Evolutionary conservation across 2,329 filamentous ascomycete species (phyloP), one percentile per base, ranked within the genome.

Genomic region (Ceratocystis albifundus): DNA sequence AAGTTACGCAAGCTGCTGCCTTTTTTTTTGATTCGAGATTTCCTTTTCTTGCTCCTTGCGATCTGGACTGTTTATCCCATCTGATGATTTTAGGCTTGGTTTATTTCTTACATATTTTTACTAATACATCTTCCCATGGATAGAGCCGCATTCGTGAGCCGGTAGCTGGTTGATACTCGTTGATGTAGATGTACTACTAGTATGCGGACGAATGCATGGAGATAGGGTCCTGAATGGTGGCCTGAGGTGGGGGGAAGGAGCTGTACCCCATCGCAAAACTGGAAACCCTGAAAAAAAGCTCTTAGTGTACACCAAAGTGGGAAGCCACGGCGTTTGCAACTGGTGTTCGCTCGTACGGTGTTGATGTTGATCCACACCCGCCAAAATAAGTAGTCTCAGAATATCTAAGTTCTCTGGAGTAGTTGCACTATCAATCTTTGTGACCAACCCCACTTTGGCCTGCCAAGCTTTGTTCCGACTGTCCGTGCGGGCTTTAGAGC

Each of bases 401-500:
- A 30, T 8, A 36, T 59, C 28, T 59, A 59, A 59, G 53, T 32
- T 59, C 32, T 36, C 32, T 36, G 28, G 5, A 7, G 55, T 59
- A 32, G 55, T 36, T 59, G 53, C 53, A 36, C 53, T n/a, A 30
- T 20, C 28, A 15, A 36, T 30, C 28, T 30, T 59, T 59, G 55
- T 59, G 25, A 36, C 28, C 36, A 36, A 20, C 55, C 55, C 55
- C 55, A 59, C 55, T 22, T 59, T 20, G 15, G 55, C 25, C 10
- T 36, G 55, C 55, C 15, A 59, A 59, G 55, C 55, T 59, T 59
- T 59, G 25, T 59, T 59, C 55, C 36, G 55, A 36, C 12, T 32
- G 55, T 59, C 55, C 55, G 55, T 59, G 55, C 28, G 55, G 15
- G 17, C 17, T 12, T 32, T 59, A n/a, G 28, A 59, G 55, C 28